Evolutionary conservation across 257 asterid genomes (phyloP), one percentile per base, ranked within the genome.

Genomic region (Fraxinus americana): DNA sequence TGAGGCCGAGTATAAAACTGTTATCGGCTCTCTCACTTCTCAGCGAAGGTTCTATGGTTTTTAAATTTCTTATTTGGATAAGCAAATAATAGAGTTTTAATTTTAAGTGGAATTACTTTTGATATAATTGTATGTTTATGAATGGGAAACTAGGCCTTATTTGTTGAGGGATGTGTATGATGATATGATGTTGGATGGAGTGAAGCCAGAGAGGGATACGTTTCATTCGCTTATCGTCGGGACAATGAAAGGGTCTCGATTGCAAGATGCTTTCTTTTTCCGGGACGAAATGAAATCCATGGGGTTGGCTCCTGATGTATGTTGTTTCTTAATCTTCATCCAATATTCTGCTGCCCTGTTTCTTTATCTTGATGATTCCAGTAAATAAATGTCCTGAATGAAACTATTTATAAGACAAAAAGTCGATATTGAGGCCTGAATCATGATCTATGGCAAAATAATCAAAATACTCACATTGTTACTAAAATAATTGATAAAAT

Each of bases 131-230:
- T 21, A 45, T 67, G 32, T 78, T 48, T 78, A 41, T 84, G 57
- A 39, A 68, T 72, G 73, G 34, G 59, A 72, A 65, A 29, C 16
- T 73, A 87, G 97, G 94, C 78, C 72, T 85, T 96, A 80, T 85
- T 79, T 96, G 84, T 80, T 93, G 91, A 93, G 98, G 86, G 98
- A 93, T 85, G 98, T 90, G 71, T 96, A 92, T 79, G 99, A 93
- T 74, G 99, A 95, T 85, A 93, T 95, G 99, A 80, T 96, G 89
- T 92, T 96, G 82, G 99, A 96, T 80, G 99, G 99, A 70, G 94
- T 96, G 86, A 92, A 93, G 97, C 99, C 98, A 27, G 92, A 87
- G 90, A 91, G 97, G 89, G 98, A 96, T 67, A 92, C 96, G 4
- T 96, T 93, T 78, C 99, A 93, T 82, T 89, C 98, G 32, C 93